Evolutionary conservation across 2,329 filamentous ascomycete species (phyloP).

Genomic region (Talaromyces pinophilus): DNA sequence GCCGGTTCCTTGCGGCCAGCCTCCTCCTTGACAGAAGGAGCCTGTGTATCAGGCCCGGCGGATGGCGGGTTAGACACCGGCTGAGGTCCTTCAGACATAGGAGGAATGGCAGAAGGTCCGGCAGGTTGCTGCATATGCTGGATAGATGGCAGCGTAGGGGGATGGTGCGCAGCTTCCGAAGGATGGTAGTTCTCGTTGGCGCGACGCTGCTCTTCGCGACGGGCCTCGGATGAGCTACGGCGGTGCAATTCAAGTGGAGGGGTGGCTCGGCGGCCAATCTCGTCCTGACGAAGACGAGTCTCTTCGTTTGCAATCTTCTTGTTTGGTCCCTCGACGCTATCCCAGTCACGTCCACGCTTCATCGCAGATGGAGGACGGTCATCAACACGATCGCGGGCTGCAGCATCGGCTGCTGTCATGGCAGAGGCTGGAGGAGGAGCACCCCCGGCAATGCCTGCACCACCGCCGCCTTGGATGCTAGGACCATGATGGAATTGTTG

Average conservation of each 20-base stretch:
- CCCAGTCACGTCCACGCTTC: slow-evolving; percentile 91
- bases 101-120: slow-evolving; percentile 56
- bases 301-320: slow-evolving; percentile 93
- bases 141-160: slow-evolving; percentile 60
- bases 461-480: slow-evolving; percentile 48
- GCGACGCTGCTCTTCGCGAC: slow-evolving; percentile 69
- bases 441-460: slow-evolving; percentile 66
- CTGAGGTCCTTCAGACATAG: slow-evolving; percentile 53
- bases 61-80: slow-evolving; percentile 47
- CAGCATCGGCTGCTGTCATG: slow-evolving; percentile 67
- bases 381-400: slow-evolving; percentile 63
- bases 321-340: slow-evolving; percentile 64
- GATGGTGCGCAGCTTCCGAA: slow-evolving; percentile 88
- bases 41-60: slow-evolving; percentile 30
- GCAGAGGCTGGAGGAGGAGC: slow-evolving; percentile 67
- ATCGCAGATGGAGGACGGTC: slow-evolving; percentile 74
- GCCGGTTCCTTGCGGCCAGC: slow-evolving; percentile 50
- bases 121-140: slow-evolving; percentile 51
- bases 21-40: slow-evolving; percentile 63
- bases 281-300: slow-evolving; percentile 80
- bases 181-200: slow-evolving; percentile 81
- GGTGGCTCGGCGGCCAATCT: slow-evolving; percentile 75
- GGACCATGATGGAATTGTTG: slow-evolving; percentile 77
- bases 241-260: slow-evolving; percentile 66
- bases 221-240: slow-evolving; percentile 73